Percentiles rank a stretch among this genome's conserved stretches.
Conservation (phyloP, 805 yeast genomes). For the Trichomonascus vanleenenianus region DNA sequence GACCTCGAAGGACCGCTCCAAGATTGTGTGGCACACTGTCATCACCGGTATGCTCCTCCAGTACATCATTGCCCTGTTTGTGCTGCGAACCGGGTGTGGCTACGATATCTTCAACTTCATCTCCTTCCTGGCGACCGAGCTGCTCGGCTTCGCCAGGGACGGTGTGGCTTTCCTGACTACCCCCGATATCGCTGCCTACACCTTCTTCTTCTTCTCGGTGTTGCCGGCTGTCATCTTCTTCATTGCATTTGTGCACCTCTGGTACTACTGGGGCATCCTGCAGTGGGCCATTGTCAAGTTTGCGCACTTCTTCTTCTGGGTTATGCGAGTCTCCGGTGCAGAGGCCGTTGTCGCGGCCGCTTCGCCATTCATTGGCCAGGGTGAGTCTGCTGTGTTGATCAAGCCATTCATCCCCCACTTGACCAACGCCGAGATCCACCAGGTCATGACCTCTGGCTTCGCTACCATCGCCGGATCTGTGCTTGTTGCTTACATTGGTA, state of each 20-base stretch:
- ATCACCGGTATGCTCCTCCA: constrained; percentile 54
- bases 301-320: constrained; percentile 52
- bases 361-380: constrained; percentile 59
- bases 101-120: constrained; percentile 56
- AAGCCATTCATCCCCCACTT: constrained; percentile 52
- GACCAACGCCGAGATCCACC: constrained; percentile 55
- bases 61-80: constrained; percentile 51
- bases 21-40: constrained; percentile 51
- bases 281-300: constrained; percentile 55
- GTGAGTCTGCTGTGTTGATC: constrained; percentile 55
- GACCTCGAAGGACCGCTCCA: constrained; percentile 39
- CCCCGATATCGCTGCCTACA: constrained; percentile 31
- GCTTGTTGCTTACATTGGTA: constrained; percentile 52
- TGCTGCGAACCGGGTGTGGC: constrained; percentile 51
- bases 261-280: constrained; percentile 50
- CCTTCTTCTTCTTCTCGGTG: constrained; percentile 49
- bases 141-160: constrained; percentile 48
- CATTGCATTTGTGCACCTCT: constrained; percentile 53
- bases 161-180: constrained; percentile 55
- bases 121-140: constrained; percentile 47
- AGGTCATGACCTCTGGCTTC: constrained; percentile 54
- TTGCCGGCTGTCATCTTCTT: constrained; percentile 58
- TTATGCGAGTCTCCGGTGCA: constrained; percentile 52
- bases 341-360: constrained; percentile 62
- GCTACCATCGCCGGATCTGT: constrained; percentile 61